These are phyloP conservation scores for Blumeria graminis DNA, from an alignment of 2,329 filamentous ascomycete genomes.

Conservation along the genomic window DNA sequence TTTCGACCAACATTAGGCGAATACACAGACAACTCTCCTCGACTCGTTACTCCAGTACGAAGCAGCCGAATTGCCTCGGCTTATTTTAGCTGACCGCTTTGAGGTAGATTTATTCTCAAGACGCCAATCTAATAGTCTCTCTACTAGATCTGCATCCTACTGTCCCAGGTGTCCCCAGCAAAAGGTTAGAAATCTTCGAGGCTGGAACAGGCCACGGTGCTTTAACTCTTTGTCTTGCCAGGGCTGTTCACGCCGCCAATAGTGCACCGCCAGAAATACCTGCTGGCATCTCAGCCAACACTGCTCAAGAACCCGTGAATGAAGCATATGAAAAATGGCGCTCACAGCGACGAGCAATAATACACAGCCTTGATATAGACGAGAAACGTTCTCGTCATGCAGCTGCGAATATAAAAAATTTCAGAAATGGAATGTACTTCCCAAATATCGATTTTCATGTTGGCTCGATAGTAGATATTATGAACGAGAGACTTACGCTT, in stretches of 20 bases:
- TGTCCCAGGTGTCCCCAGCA: conserved; percentile 40
- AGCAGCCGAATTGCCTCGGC: not conserved
- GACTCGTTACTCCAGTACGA: conserved; percentile 51
- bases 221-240: conserved; percentile 49
- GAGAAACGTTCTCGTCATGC: conserved; percentile 38
- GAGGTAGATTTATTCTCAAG: conserved; percentile 43
- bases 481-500: conserved; percentile 24
- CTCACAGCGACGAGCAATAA: conserved; percentile 33
- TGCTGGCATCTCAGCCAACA: not conserved
- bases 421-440: conserved; percentile 45
- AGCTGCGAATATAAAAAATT: conserved; percentile 37
- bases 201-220: conserved; percentile 70
- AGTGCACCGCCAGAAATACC: conserved; percentile 22
- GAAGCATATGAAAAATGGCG: conserved; percentile 9
- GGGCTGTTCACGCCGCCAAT: conserved; percentile 54
- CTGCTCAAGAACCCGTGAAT: not conserved
- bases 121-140: conserved; percentile 51
- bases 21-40: conserved; percentile 42
- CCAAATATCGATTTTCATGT: conserved; percentile 51
- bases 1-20: conserved; percentile 45
- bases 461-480: conserved; percentile 38
- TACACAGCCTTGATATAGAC: conserved; percentile 50
- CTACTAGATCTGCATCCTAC: conserved; percentile 50
- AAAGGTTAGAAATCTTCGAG: conserved; percentile 51
- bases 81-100: conserved; percentile 7